Percentiles rank a stretch among this genome's conserved stretches.
Evolutionary conservation across 805 yeast genomes (phyloP).

Genomic region (Saturnispora besseyi): DNA sequence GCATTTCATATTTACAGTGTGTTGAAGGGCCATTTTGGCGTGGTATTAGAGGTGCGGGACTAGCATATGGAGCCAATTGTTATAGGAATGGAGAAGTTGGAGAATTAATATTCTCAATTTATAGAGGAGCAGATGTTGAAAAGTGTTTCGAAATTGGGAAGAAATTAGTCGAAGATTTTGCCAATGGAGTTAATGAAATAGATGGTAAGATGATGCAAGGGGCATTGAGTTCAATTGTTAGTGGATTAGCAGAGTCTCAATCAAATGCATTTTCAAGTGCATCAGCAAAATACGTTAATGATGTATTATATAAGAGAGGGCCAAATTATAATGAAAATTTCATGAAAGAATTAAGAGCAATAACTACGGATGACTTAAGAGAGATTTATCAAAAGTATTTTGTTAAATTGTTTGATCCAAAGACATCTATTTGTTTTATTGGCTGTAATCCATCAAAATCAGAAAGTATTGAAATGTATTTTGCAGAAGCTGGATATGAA

Average conservation of each 20-base stretch:
- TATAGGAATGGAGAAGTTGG: constrained; percentile 56
- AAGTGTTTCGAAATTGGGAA: constrained; percentile 54
- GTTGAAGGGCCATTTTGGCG: constrained; percentile 98
- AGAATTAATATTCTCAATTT: constrained; percentile 53
- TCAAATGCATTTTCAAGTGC: constrained; percentile 62
- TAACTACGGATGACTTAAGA: constrained; percentile 46
- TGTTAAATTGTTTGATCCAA: constrained; percentile 51
- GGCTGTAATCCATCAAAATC: constrained; percentile 65
- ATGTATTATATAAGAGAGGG: constrained; percentile 61
- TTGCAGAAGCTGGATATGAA: constrained; percentile 46
- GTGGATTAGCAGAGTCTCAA: constrained; percentile 58
- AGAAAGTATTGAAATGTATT: constrained; percentile 37
- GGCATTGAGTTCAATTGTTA: constrained; percentile 68
- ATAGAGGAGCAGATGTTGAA: constrained; percentile 76
- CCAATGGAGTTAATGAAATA: constrained; percentile 43
- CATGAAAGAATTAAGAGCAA: constrained; percentile 42
- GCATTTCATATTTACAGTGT: constrained; percentile 67
- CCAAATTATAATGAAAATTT: constrained; percentile 49
- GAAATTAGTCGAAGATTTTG: constrained; percentile 52
- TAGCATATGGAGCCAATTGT: constrained; percentile 81
- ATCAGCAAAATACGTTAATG: constrained; percentile 53
- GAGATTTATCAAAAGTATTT: constrained; percentile 49
- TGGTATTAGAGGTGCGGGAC: constrained; percentile 89
- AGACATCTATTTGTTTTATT: constrained; percentile 51
- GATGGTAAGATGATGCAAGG: constrained; percentile 58